Base-by-base conservation (phyloP, 139 green algal genomes). In the Volvox africanus region DNA sequence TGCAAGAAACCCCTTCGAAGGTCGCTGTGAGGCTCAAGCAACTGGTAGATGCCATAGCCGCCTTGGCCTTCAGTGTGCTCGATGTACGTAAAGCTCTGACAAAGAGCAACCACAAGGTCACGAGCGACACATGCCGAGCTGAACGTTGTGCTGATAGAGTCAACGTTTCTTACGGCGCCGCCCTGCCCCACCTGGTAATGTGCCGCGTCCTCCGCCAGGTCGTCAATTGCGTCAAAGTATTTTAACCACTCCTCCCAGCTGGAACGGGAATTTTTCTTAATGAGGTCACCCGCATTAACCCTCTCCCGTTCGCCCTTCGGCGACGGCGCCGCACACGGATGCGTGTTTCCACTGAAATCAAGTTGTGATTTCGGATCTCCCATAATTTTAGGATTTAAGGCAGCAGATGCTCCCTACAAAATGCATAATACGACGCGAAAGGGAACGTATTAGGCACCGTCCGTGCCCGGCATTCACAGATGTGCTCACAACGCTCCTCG, bases 241-340 rank as follows among this genome's bases (percentile, higher is more conserved):
- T 21, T 26, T 2, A 90, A 69, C 86, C 86, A 90, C 50, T 90
- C 73, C 20, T 90, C 86, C 86, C 86, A 90, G 30, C 86, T 90
- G 50, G 62, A 65, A 2, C 30, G 61, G 16, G 73, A 55, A 28
- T 37, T 44, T 18, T 6, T 61, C 1, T 19, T 6, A 3, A 32
- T 11, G 22, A 73, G 11, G 5, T 82, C 71, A 28, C 37, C 67
- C 0, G 69, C 44, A 37, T 75, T 37, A 6, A 89, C 44, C 26
- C 69, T 50, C 37, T 89, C 84, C 20, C 84, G 84, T 24, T 81
- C 82, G 82, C 82, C 82, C 26, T 88, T 88, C 14, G 71, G 28
- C 13, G 62, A 35, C 62, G 22, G 32, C 20, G n/a, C 82, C 14
- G 65, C 35, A 62, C 65, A 17, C 2, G 33, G 24, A 17, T 35